Conservation (phyloP, 2,329 filamentous ascomycete species). For the Fusarium zealandicum region DNA sequence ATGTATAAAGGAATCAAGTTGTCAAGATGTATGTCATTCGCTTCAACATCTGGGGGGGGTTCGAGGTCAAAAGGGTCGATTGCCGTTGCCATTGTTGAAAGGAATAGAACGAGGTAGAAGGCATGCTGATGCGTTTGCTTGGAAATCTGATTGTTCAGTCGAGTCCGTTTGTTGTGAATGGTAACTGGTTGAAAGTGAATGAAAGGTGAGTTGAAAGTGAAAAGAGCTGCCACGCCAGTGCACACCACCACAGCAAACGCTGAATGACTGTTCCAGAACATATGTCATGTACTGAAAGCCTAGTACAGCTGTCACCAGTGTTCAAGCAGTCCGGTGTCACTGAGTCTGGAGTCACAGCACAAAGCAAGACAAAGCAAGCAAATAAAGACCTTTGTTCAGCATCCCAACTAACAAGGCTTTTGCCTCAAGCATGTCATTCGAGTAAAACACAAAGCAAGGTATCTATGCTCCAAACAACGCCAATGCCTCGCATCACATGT, state of each 20-base stretch:
- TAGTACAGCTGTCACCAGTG: no score
- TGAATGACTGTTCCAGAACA: no score
- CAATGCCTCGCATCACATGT: constrained; percentile 18
- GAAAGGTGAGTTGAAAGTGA: not conserved
- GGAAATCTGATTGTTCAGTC: not conserved
- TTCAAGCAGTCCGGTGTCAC: no score
- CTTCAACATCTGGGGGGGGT: not conserved
- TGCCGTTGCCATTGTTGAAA: not conserved
- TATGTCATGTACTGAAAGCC: no score
- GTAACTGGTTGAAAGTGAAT: not conserved
- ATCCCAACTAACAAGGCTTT: constrained; percentile 10
- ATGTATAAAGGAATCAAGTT: not conserved
- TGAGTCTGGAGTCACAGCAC: not conserved
- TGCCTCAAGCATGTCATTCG: constrained; percentile 11
- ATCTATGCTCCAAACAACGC: constrained; percentile 38
- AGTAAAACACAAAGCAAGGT: constrained; percentile 31
- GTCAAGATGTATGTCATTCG: constrained; percentile 1
- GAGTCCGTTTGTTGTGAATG: constrained; percentile 10
- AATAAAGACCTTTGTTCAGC: constrained; percentile 15
- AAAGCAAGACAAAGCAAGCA: not conserved
- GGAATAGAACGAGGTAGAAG: not conserved
- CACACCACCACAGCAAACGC: no score
- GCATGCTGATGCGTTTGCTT: not conserved
- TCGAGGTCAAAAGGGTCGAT: not conserved
- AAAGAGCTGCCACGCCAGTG: not conserved